Evolutionary conservation across 2,329 filamentous ascomycete genomes (phyloP).

Genomic region (Knoxdaviesia proteae): DNA sequence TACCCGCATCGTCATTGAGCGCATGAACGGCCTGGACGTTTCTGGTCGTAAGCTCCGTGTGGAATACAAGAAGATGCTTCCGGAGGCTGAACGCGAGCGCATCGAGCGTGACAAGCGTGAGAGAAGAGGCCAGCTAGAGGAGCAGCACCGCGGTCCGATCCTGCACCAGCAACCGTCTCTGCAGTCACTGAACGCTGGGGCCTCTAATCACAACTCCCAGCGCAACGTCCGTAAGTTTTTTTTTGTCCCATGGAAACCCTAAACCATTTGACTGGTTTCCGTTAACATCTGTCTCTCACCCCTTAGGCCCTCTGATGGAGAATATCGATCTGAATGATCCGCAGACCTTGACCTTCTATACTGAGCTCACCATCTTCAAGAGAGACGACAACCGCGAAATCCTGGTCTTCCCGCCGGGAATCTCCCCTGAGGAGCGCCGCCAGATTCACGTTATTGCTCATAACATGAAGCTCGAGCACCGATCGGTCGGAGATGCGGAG

Average conservation of each 20-base stretch:
- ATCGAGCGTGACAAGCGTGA: conserved; percentile 96
- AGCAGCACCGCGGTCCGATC: conserved; percentile 68
- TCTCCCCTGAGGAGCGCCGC: conserved; percentile 67
- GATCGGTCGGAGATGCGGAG: conserved; percentile 73
- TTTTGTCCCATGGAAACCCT: conserved; percentile 5
- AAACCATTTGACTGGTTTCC: not conserved
- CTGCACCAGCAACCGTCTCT: conserved; percentile 75
- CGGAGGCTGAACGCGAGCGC: conserved; percentile 77
- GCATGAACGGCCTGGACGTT: conserved; percentile 88
- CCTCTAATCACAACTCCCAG: conserved; percentile 1
- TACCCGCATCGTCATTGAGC: conserved; percentile 76
- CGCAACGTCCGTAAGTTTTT: conserved; percentile 4
- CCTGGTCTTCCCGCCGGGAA: conserved; percentile 61
- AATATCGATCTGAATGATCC: conserved; percentile 87
- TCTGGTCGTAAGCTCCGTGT: conserved; percentile 87
- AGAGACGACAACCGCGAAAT: conserved; percentile 58
- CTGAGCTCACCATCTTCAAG: conserved; percentile 75
- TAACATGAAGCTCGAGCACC: conserved; percentile 79
- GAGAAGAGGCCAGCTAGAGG: conserved; percentile 83
- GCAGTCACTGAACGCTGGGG: conserved; percentile 38
- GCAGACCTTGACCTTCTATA: conserved; percentile 70
- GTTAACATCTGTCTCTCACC: conserved; percentile 1
- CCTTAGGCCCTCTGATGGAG: conserved; percentile 11
- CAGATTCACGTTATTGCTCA: conserved; percentile 89
- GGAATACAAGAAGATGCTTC: conserved; percentile 99